Base-by-base conservation (phyloP, 2,329 filamentous ascomycete genomes). In the Ascochyta lentis region DNA sequence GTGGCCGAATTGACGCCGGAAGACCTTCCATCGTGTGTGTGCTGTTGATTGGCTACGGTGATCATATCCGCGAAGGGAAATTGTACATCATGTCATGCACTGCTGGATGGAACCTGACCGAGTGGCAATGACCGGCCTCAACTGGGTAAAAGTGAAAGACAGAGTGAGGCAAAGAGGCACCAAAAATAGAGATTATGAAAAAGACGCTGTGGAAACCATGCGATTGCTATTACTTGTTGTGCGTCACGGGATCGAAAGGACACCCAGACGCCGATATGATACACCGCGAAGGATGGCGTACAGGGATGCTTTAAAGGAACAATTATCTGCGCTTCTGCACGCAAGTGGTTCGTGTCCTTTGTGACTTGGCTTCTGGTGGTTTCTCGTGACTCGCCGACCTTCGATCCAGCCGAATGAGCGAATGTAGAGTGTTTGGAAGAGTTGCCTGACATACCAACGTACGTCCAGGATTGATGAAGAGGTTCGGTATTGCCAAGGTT, bases 161-260 rank as follows among this genome's bases (percentile, higher is more conserved):
- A 26, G 29, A 9, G 19, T 8, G 26, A 38, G 13, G 7, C 4
- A 34, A n/a, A 10, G 10, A 29, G 8, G 23, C 6, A 35, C 16
- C 3, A 41, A 40, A 4, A 31, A 39, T 12, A 34, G 33, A 22
- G 7, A 13, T 23, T 27, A 34, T 29, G 19, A 6, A 39, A 10
- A 23, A 29, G 13, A 33, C 31, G 39, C 10, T 49, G 24, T 45
- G 45, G 45, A 49, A 54, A 59, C 43, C 42, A 44, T 63, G 58
- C 58, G 37, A 61, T 61, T 61, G 59, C 43, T 57, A 55, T 61
- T 61, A 59, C 53, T 55, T 40, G 53, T 59, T 40, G 53, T 41
- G 51, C 56, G 39, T 29, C 26, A 40, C 35, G 26, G 38, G 27
- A 45, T 46, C 34, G 41, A 33, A 41, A 52, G n/a, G 23, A 51